Evolutionary conservation across 225 moss, liverwort and hornwort genomes (phyloP).

Genomic region (Polytrichum formosum): DNA sequence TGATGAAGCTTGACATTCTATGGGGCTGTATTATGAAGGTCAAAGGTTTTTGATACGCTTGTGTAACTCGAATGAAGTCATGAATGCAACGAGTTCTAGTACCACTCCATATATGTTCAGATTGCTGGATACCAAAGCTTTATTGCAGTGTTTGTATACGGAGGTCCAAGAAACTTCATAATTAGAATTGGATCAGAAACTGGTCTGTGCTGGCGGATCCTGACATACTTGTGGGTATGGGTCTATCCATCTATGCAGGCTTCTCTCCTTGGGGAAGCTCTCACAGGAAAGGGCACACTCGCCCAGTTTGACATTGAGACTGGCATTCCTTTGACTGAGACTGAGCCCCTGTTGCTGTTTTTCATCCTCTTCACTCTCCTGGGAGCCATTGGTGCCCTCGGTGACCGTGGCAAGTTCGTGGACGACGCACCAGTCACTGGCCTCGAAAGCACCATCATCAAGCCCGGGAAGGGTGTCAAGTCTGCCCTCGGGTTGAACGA

Average conservation of each 20-base stretch:
- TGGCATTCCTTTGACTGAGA: constrained; percentile 81
- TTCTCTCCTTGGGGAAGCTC: constrained; percentile 72
- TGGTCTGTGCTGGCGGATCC: no score
- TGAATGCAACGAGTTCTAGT: no score
- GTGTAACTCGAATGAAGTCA: no score
- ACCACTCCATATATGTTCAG: no score
- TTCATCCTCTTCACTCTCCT: constrained; percentile 83
- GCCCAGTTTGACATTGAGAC: constrained; percentile 91
- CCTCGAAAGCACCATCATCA: constrained; percentile 34
- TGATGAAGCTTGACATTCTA: no score
- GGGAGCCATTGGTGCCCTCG: constrained; percentile 84
- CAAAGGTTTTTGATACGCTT: no score
- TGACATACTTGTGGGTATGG: no score
- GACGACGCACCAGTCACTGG: constrained; percentile 25
- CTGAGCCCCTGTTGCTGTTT: constrained; percentile 78
- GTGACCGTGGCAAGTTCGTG: constrained; percentile 76
- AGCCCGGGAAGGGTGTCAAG: constrained; percentile 70
- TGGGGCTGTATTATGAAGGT: no score
- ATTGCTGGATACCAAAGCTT: no score
- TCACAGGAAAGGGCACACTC: constrained; percentile 77
- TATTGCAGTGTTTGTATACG: no score
- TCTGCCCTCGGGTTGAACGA: constrained; percentile 64
- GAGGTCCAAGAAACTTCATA: no score
- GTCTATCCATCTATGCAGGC: constrained; percentile 34
- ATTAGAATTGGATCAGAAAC: no score